A percentile compares a stretch with the other conserved stretches of the same genome.
These are phyloP conservation scores for Zoysia japonica DNA, from an alignment of 176 grass and related monocot genomes.

Conservation along the genomic window DNA sequence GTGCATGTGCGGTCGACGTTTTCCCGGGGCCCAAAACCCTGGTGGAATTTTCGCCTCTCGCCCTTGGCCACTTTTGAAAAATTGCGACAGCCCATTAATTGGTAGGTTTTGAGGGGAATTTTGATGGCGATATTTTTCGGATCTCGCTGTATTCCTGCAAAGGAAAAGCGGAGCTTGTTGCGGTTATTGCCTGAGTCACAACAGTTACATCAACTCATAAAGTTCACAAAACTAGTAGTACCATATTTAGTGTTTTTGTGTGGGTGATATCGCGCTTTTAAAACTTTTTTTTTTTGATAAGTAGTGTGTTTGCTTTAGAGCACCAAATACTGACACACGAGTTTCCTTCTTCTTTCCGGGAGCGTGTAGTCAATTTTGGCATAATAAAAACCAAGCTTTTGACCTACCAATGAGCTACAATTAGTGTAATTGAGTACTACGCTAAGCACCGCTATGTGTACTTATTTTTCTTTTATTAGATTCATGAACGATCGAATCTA, in stretches of 20 bases:
- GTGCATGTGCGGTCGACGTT: not conserved
- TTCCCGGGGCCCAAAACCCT: not conserved
- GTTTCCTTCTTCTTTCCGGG: not conserved
- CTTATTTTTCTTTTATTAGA: no score
- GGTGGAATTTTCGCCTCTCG: not conserved
- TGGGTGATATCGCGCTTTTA: not conserved
- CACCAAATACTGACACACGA: not conserved
- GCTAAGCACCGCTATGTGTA: no score
- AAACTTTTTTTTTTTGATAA: not conserved
- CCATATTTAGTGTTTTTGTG: not conserved
- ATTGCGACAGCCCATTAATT: slow-evolving; percentile 10
- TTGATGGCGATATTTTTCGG: slow-evolving; percentile 16
- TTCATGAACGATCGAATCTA: no score
- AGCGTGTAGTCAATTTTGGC: not conserved
- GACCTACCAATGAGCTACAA: not conserved
- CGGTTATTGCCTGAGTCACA: not conserved
- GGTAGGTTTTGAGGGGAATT: not conserved
- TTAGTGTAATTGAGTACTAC: no score
- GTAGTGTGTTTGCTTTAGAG: not conserved
- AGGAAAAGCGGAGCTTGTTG: not conserved
- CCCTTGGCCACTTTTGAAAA: slow-evolving; percentile 1
- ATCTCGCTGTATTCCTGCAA: not conserved
- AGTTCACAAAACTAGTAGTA: not conserved
- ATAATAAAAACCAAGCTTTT: not conserved
- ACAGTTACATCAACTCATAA: not conserved